Evolutionary conservation across 2,329 filamentous ascomycete species (phyloP), one percentile per base, ranked within the genome.

Genomic region (Pseudonectria foliicola): DNA sequence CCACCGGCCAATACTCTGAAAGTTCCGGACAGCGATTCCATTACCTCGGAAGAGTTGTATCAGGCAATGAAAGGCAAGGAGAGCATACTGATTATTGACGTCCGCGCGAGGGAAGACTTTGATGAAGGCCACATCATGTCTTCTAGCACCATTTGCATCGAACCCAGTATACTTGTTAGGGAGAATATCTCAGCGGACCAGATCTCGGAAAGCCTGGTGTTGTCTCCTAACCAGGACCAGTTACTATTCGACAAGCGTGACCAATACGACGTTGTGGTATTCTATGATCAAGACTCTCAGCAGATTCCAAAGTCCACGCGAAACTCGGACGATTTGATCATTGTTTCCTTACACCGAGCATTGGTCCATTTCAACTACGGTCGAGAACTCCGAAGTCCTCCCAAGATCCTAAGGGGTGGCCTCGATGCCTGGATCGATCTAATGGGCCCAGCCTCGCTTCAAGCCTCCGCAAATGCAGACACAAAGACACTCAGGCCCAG

Each of bases 61-160:
- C 73, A 80, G 30, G 83, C 83, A 37, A 75, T 94, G 53, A 69
- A 71, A 37, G 62, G 52, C 46, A 72, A 54, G 36, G 46, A 52
- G 40, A 87, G 63, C 62, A 70, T 95, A 15, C 64, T 98, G 10
- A 59, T 96, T 15, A 87, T 98, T 45, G 92, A 98, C 58, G 78
- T 95, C 27, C 80, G 92, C 26, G 68, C 75, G 37, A 80, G 92
- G 16, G 77, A 84, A 34, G 76, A 84, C 7, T 98, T 85, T 54
- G 87, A 96, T 48, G 73, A 82, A 31, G 92, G 92, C 0, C 92
- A 98, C 55, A 88, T 98, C 44, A 83, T 84, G 66, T 80, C 84
- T 6, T 80, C 80, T 37, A 81, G 77, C 6, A 85, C 88, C 26
- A 86, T 98, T 29, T 98, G 92, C 58, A 76, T 98, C 40, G 92